A percentile compares a stretch with the other conserved stretches of the same genome.
Conservation (phyloP, 768 basidiomycete species). For the Naganishia kalamii region DNA sequence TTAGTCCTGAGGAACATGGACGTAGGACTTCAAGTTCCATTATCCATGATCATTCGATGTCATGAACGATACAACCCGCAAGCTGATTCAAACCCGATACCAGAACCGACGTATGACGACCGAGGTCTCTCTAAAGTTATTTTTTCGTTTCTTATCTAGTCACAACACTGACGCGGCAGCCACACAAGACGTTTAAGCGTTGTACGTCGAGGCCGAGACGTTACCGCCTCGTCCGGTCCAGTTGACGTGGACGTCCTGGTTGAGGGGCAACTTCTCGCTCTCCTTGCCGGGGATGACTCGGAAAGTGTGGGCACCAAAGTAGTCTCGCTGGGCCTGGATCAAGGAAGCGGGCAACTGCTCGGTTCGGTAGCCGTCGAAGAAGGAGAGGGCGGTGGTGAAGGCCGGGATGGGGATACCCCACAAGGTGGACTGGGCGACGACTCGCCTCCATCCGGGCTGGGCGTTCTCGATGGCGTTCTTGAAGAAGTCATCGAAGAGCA, state of each 20-base stretch:
- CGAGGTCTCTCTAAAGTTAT: conserved; percentile 4
- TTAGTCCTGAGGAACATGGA: neutral
- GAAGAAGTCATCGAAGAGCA: conserved; percentile 96
- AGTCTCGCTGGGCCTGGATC: conserved; percentile 94
- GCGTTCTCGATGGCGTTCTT: conserved; percentile 77
- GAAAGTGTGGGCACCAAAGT: conserved; percentile 98
- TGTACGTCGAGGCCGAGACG: conserved; percentile 82
- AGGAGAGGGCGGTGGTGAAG: conserved; percentile 95
- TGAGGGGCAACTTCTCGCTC: conserved; percentile 69
- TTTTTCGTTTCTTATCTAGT: neutral
- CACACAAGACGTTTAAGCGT: conserved; percentile 49
- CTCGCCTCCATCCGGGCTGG: conserved; percentile 96
- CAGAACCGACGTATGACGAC: neutral
- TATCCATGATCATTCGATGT: conserved; percentile 5
- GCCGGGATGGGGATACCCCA: conserved; percentile 98
- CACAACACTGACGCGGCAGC: neutral
- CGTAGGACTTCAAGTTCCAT: neutral
- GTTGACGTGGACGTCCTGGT: conserved; percentile 91
- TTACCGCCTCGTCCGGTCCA: conserved; percentile 98
- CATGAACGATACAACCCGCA: conserved; percentile 15
- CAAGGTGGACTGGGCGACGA: conserved; percentile 88
- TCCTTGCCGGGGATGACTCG: conserved; percentile 85
- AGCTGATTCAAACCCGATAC: neutral
- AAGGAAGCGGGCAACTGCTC: conserved; percentile 80
- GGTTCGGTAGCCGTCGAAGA: conserved; percentile 98